These are phyloP conservation scores for Sungouiozyma intestinalis DNA, from an alignment of 805 yeast genomes.

Conservation along the genomic window DNA sequence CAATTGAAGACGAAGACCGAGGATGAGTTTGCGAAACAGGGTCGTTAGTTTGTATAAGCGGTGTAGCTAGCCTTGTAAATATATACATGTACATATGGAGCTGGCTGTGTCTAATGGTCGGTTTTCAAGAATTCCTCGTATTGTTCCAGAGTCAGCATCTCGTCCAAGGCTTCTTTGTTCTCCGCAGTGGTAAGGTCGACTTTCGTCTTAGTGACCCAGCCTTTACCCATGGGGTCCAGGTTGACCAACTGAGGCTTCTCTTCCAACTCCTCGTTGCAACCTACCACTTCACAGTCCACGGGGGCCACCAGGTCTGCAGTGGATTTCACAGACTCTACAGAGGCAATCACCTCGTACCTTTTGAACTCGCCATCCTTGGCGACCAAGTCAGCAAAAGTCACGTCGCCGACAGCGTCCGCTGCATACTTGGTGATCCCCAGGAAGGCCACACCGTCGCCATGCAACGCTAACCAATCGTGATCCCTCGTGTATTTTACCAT, in stretches of 20 bases:
- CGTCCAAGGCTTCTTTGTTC: slow-evolving; percentile 34
- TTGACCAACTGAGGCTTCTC: slow-evolving; percentile 71
- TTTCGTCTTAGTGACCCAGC: slow-evolving; percentile 81
- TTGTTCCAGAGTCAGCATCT: slow-evolving; percentile 43
- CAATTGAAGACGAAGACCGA: slow-evolving; percentile 77
- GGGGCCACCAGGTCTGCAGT: slow-evolving; percentile 92
- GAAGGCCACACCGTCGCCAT: slow-evolving; percentile 70
- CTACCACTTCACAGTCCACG: slow-evolving; percentile 64
- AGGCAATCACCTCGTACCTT: slow-evolving; percentile 77
- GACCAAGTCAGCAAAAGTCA: slow-evolving; percentile 87
- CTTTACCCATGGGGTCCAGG: slow-evolving; percentile 84
- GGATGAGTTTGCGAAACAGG: slow-evolving; percentile 31
- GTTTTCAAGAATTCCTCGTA: slow-evolving; percentile 51
- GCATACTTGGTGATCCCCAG: slow-evolving; percentile 95
- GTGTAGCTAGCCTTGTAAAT: background rate
- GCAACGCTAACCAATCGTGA: slow-evolving; percentile 92
- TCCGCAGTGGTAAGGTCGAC: slow-evolving; percentile 32
- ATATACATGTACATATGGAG: background rate
- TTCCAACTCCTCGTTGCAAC: slow-evolving; percentile 56
- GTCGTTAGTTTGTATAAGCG: no score
- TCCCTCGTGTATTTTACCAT: slow-evolving; percentile 65
- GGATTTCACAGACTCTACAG: slow-evolving; percentile 89
- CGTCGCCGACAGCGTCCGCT: slow-evolving; percentile 93
- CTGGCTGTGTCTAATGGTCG: slow-evolving; percentile 25
- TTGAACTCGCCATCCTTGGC: slow-evolving; percentile 52